Evolutionary conservation across 441 rosid genomes (phyloP), one percentile per base, ranked within the genome.

Genomic region (Populus trichocarpa): DNA sequence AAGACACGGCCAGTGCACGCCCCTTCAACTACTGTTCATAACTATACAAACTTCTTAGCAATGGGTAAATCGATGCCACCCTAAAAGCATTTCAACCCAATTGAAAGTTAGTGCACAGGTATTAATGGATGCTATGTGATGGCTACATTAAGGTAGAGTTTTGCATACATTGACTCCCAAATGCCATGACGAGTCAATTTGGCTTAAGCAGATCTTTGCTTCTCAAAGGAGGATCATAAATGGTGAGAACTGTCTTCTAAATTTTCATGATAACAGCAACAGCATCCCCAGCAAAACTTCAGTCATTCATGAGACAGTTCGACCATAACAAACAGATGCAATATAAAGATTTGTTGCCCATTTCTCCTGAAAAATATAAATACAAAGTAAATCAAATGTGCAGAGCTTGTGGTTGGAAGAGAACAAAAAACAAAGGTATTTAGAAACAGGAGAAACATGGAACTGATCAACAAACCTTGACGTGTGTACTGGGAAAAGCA

Each of bases 401-500:
- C 63, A 65, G 23, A 40, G 71, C 20, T 40, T 64, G 18, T 25
- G 50, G 65, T 30, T 69, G 36, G 35, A 67, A 71, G 42, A 28
- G 70, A 20, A 89, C 0, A 64, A 53, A 59, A 23, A 25, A 65
- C 26, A 5, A 36, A 20, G 36, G 26, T 69, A 14, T 40, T 40
- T 9, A 73, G 8, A 73, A 14, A 75, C 69, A 61, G 73, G 30
- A 26, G 74, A 87, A 89, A 35, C 92, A 89, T 69, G 89, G 92
- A 66, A 93, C 90, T 76, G 89, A 81, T 88, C 88, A 74, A 72
- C 71, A 50, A 61, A 94, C 99, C 99, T 96, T 96, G 77, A 96
- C 95, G 86, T 96, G 99, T 69, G 90, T 89, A 78, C 95, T 94
- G 22, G 99, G 99, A 81, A 96, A 96, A 73, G 94, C 90, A 65